Base-by-base conservation (phyloP, 2,329 filamentous ascomycete genomes). In the Hirsutella rhossiliensis region DNA sequence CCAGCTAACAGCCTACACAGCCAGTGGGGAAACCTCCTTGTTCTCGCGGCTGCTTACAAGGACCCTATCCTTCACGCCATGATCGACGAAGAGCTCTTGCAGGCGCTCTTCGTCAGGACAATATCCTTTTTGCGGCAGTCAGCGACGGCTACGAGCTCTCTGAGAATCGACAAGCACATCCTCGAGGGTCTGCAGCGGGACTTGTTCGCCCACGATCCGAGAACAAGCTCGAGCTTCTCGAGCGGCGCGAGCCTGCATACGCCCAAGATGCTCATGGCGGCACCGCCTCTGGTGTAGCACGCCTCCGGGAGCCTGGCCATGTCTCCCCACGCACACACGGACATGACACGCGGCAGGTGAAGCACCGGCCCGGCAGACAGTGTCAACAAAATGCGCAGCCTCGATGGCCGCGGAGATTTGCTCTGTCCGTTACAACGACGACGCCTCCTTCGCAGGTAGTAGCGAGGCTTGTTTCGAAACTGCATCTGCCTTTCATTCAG, bases 21-120 rank as follows among this genome's bases (percentile, higher is more conserved):
- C 6, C 92, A 98, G 87, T 98, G 94, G 69, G 90, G 92, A 46
- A 97, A 97, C 59, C 78, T 96, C 56, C 71, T 97, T 41, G 87
- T 94, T n/a, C 76, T 98, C 3, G 80, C 86, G 23, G 88, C 90
- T 1, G 84, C 83, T 4, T 89, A 80, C 62, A 76, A 73, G 48
- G 84, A 90, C 40, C 73, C 69, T 5, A 64, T 72, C 23, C 72
- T 94, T 1, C 64, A 65, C 5, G 59, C 66, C 5, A 74, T 78
- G 28, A 72, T 94, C 18, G 61, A 77, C 4, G 63, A 66, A 40
- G 60, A 71, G 1, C 63, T 68, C 3, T 65, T 94, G 8, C 66
- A 73, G 38, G 57, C 62, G 1, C 72, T 94, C 0, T 78, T 94
- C 45, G 58, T 68, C 36, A 80, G 78, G 48, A 97, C 90, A 0